phyloP scores from a whole-genome alignment of 2,329 filamentous ascomycete species.

The Epichloe hybrida region DNA sequence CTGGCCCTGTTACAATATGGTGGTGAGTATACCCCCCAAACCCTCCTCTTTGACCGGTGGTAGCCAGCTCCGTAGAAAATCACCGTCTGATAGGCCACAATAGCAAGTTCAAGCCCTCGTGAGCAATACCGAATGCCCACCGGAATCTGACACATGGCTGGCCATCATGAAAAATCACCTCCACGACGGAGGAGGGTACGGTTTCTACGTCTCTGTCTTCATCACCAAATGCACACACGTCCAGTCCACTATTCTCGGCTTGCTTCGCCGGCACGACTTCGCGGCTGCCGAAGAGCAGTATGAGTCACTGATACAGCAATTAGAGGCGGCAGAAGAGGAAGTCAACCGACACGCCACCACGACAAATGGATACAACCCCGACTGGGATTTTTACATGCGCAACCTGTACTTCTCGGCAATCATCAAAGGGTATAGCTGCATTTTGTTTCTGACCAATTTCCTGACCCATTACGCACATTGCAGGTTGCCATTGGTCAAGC shows the following conservation, averaged over 20 bases:
- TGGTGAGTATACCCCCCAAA: constrained; percentile 16
- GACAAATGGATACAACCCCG: constrained; percentile 4
- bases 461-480: constrained; percentile 18
- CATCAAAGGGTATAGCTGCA: constrained; percentile 22
- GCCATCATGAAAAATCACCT: constrained; percentile 14
- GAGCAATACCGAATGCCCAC: constrained; percentile 18
- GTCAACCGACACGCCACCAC: constrained; percentile 8
- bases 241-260: constrained; percentile 14
- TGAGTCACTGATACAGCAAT: constrained; percentile 11
- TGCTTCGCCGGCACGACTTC: constrained; percentile 16
- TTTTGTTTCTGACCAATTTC: constrained; percentile 21
- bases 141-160: constrained; percentile 24
- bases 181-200: constrained; percentile 14
- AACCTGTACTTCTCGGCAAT: constrained; percentile 20
- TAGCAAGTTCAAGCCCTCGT: constrained; percentile 26
- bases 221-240: constrained; percentile 15
- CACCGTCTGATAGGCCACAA: no score
- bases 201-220: constrained; percentile 15
- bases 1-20: constrained; percentile 25
- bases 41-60: no score
- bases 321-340: constrained; percentile 14
- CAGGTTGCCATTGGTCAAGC: constrained; percentile 12
- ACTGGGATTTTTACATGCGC: constrained; percentile 18
- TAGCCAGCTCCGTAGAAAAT: no score
- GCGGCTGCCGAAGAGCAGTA: constrained; percentile 16